Percentiles rank a stretch among this genome's conserved stretches.
These are phyloP conservation scores for Gastrolobium villosum DNA, from an alignment of 306 rosid species.

Conservation along the genomic window DNA sequence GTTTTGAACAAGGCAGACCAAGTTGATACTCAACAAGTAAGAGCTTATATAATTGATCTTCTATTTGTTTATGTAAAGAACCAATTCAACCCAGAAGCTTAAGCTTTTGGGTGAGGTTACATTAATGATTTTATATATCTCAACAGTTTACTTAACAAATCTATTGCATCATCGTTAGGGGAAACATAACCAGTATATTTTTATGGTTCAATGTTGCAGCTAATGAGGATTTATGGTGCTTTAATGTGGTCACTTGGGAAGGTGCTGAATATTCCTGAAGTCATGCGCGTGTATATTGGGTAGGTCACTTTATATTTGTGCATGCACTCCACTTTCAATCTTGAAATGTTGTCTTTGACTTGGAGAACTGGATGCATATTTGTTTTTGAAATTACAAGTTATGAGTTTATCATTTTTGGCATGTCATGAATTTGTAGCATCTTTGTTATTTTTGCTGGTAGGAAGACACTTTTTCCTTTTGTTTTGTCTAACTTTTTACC, in stretches of 20 bases:
- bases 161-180: not conserved
- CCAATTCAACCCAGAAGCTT: no score
- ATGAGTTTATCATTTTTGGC: not conserved
- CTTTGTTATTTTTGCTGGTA: not conserved
- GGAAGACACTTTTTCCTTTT: not conserved
- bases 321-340: not conserved
- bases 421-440: not conserved
- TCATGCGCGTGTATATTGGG: conserved; percentile 94
- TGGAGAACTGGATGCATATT: not conserved
- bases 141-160: not conserved
- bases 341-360: not conserved
- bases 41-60: not conserved
- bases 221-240: conserved; percentile 98
- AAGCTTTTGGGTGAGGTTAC: no score
- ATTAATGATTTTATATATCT: no score
- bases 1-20: conserved; percentile 95
- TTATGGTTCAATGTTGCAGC: conserved; percentile 54
- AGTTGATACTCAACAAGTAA: conserved; percentile 96
- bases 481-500: conserved; percentile 15
- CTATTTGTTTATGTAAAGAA: no score
- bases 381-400: not conserved
- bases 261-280: conserved; percentile 93
- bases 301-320: conserved; percentile 47
- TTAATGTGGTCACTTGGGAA: conserved; percentile 99
- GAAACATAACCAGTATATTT: conserved; percentile 1